phyloP scores from a whole-genome alignment of 306 rosid species.

The Alnus glutinosa region DNA sequence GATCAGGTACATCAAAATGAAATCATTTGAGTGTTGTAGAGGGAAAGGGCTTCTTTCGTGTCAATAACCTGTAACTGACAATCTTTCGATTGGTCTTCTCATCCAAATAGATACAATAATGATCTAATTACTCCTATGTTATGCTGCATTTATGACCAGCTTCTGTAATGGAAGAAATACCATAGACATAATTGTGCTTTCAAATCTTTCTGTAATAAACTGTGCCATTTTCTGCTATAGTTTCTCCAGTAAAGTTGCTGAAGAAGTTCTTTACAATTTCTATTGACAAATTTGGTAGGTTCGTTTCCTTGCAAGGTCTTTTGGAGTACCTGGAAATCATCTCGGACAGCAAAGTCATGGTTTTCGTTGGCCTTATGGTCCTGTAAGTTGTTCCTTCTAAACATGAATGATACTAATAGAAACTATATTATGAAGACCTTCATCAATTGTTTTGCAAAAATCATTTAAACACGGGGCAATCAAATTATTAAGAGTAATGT shows the following conservation, averaged over 20 bases:
- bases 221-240: constrained; percentile 1
- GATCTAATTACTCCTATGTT: not conserved
- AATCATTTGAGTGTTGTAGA: constrained; percentile 4
- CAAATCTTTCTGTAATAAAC: not conserved
- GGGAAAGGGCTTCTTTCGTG: not conserved
- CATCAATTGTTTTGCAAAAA: not conserved
- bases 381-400: constrained; percentile 53
- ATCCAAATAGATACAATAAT: not conserved
- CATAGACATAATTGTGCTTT: constrained; percentile 4
- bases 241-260: constrained; percentile 18
- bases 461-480: not conserved
- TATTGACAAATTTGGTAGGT: constrained; percentile 53
- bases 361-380: constrained; percentile 97
- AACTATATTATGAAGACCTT: not conserved
- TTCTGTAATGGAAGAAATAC: constrained; percentile 4
- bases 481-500: not conserved
- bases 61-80: constrained; percentile 15
- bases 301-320: constrained; percentile 93
- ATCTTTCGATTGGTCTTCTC: not conserved
- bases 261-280: constrained; percentile 6
- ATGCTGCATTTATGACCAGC: constrained; percentile 4
- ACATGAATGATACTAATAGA: not conserved
- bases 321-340: constrained; percentile 91
- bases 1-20: constrained; percentile 71
- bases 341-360: constrained; percentile 98